Evolutionary conservation across 805 yeast species (phyloP), one percentile per base, ranked within the genome.

Genomic region (Saccharomycopsis sp.): DNA sequence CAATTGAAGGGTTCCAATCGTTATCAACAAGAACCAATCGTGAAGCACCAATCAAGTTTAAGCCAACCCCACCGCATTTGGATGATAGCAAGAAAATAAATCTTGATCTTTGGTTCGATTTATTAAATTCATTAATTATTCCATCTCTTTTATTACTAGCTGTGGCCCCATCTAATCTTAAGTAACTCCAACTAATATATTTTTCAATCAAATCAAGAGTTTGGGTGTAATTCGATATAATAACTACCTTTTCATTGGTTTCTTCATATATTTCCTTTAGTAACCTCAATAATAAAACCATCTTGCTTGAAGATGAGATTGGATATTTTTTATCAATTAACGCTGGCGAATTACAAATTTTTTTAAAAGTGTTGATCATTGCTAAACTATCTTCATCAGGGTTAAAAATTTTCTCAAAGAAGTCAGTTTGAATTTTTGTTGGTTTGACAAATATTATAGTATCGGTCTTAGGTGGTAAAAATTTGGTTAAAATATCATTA

Each of bases 1-100:
- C 98, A 9, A 81, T 72, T 0, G 96, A 77, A 0, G 98, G 98
- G 52, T 93, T 93, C 98, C 98, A 93, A 57, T 93, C 97, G 52
- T 93, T 86, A 59, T 93, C 98, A 57, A 85, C 83, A 19, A 93
- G 64, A 4, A 93, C 71, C 33, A 93, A 64, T 22, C 97, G 65
- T 2, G 53, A 0, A 0, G 95, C 98, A 0, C 97, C 98, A 27
- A 85, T 74, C 27, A 93, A 66, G 56, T 93, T 93, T 34, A 93
- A 67, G 0, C 98, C 98, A 48, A 84, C 80, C 0, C 98, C 98
- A 3, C 98, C 98, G 3, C 95, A 80, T 59, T 88, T 86, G 0
- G 96, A 83, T 3, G 96, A 85, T 9, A 93, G 62, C 9, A 93
- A 62, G 53, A 93, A 87, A 0, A 81, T 81, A 56, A 83, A 77